phyloP scores from a whole-genome alignment of 768 basidiomycete species.

The Guyanaporus albipodus region DNA sequence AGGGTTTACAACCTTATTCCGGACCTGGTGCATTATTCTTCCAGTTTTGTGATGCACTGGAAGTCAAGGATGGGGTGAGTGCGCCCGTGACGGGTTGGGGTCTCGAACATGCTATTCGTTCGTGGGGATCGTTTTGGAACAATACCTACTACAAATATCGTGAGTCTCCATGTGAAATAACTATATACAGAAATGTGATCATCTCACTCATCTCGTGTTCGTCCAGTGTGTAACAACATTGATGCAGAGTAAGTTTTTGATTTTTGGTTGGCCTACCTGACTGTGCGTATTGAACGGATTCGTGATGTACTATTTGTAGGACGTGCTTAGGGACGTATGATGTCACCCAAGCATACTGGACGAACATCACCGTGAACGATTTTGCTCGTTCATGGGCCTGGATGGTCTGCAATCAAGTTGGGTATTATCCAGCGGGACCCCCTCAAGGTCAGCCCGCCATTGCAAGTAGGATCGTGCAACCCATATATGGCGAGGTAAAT shows the following conservation, averaged over 20 bases:
- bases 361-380: slow-evolving; percentile 54
- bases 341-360: slow-evolving; percentile 40
- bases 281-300: too few relatives aligned
- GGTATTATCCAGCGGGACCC: slow-evolving; percentile 42
- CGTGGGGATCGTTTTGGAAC: slow-evolving; percentile 61
- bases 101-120: slow-evolving; percentile 51
- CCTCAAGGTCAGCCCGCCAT: slow-evolving; percentile 34
- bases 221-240: slow-evolving; percentile 43
- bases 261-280: too few relatives aligned
- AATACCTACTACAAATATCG: slow-evolving; percentile 43
- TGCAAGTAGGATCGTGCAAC: slow-evolving; percentile 33
- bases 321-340: slow-evolving; percentile 43
- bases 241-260: slow-evolving; percentile 4
- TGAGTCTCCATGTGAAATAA: slow-evolving; percentile 29
- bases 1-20: slow-evolving; percentile 48
- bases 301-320: slow-evolving; percentile 28
- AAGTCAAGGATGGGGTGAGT: slow-evolving; percentile 36
- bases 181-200: not conserved
- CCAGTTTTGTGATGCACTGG: slow-evolving; percentile 39
- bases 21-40: slow-evolving; percentile 40
- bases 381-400: slow-evolving; percentile 62
- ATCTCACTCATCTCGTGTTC: not conserved
- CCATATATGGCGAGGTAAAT: slow-evolving; percentile 27
- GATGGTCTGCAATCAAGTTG: slow-evolving; percentile 73
- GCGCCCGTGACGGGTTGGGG: slow-evolving; percentile 57